Evolutionary conservation across 2,329 filamentous ascomycete species (phyloP), one percentile per base, ranked within the genome.

Genomic region (Phialophora macrospora): DNA sequence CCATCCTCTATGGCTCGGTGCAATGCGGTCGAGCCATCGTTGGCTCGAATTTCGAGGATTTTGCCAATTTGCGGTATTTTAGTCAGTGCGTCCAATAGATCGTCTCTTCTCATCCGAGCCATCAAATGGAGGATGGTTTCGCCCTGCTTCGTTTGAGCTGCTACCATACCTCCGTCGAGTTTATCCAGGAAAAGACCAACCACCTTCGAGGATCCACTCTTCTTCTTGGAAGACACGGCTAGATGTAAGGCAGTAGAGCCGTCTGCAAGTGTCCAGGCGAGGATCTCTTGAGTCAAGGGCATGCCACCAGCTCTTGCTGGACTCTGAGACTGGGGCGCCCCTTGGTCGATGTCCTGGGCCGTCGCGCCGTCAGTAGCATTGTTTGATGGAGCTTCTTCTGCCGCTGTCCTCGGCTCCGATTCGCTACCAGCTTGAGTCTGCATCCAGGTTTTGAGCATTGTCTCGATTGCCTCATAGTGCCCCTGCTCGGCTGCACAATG

Each of bases 101-200:
- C 46, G 46, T 49, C 46, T 14, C 46, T 6, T 49, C n/a, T 20
- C 8, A 9, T 20, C 22, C 22, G 46, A 6, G 46, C 46, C 8
- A 24, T 24, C 46, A 49, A 22, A 6, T 49, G 46, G n/a, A 49
- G 8, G 22, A 49, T 24, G 4, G n/a, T 49, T 49, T 49, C 46
- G n/a, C 46, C 46, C 22, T 20, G n/a, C 46, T 49, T 49, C 22
- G 46, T 49, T 14, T 22, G n/a, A 20, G 46, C 46, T 49, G n/a
- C 22, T 20, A 49, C 46, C 12, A 49, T 5, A 49, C 22, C 22
- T 49, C 2, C 46, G n/a, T 24, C 46, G 22, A 49, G 46, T 22
- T 49, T 49, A 20, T 49, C 46, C 14, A 49, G n/a, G n/a, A 49
- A 49, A 17, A 49, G 46, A 22, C 46, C 46, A 22, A 49, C 46